Evolutionary conservation across 768 basidiomycete genomes (phyloP).

Genomic region (Tulasnella sp.): DNA sequence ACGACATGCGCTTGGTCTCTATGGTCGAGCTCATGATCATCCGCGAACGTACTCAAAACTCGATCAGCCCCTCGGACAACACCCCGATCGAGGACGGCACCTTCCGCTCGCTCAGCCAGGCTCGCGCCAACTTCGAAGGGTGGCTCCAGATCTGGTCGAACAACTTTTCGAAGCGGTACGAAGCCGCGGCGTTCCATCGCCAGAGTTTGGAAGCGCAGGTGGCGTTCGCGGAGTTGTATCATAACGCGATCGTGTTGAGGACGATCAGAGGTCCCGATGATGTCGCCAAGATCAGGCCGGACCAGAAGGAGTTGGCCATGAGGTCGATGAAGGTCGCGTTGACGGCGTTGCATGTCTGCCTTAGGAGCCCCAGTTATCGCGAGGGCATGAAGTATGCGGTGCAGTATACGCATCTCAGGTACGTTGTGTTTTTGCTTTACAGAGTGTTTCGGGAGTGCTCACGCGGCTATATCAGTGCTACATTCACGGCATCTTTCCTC

Average conservation of each 20-base stretch:
- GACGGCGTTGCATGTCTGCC: slow-evolving; percentile 71
- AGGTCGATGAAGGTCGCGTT: slow-evolving; percentile 75
- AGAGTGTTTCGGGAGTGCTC: neutral
- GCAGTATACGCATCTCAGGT: slow-evolving; percentile 58
- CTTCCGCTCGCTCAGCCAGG: slow-evolving; percentile 56
- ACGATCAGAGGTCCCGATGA: slow-evolving; percentile 81
- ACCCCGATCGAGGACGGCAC: slow-evolving; percentile 58
- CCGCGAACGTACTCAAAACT: slow-evolving; percentile 75
- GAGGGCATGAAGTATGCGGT: slow-evolving; percentile 74
- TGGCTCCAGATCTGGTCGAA: slow-evolving; percentile 80
- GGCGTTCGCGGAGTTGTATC: slow-evolving; percentile 73
- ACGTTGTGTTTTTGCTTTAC: neutral
- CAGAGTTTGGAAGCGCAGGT: slow-evolving; percentile 83
- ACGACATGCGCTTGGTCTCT: slow-evolving; percentile 90
- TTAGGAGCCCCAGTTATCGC: slow-evolving; percentile 71
- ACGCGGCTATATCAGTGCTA: slow-evolving; percentile 44
- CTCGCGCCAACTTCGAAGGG: slow-evolving; percentile 62
- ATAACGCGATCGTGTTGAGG: slow-evolving; percentile 70
- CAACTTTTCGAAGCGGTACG: slow-evolving; percentile 66
- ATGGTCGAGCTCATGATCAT: slow-evolving; percentile 89
- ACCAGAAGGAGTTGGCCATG: slow-evolving; percentile 69
- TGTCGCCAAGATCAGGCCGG: slow-evolving; percentile 67
- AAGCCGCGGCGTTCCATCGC: slow-evolving; percentile 61
- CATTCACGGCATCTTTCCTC: slow-evolving; percentile 84
- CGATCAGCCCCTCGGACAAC: slow-evolving; percentile 63